Conservation (phyloP, 1,139 yeast species). For the Spathaspora jeffriesii region DNA sequence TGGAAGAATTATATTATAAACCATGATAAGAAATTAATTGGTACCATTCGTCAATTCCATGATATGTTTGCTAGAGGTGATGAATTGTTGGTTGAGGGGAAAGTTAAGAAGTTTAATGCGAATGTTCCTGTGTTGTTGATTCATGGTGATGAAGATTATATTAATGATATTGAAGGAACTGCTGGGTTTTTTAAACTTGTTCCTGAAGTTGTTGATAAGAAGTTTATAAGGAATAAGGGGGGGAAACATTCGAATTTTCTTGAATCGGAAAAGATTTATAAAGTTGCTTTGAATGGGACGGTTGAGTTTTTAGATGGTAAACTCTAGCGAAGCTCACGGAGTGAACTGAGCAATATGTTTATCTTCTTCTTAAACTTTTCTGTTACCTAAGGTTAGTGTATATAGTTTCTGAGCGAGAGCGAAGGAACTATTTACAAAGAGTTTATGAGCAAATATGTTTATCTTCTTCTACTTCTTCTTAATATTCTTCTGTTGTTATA, state of each 20-base stretch:
- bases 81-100: conserved; percentile 41
- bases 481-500: too few relatives aligned
- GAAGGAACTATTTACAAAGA: too few relatives aligned
- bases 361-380: too few relatives aligned
- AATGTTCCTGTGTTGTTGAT: conserved; percentile 48
- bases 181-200: conserved; percentile 44
- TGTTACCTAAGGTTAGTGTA: too few relatives aligned
- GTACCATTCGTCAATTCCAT: conserved; percentile 42
- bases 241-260: conserved; percentile 48
- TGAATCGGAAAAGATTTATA: conserved; percentile 42
- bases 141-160: conserved; percentile 40
- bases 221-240: conserved; percentile 21
- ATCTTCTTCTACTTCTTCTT: too few relatives aligned
- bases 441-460: too few relatives aligned
- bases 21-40: conserved; percentile 43
- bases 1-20: conserved; percentile 46
- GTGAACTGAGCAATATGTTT: too few relatives aligned
- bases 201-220: conserved; percentile 24
- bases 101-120: conserved; percentile 43
- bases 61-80: conserved; percentile 72
- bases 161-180: conserved; percentile 60
- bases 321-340: conserved; percentile 6
- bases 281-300: conserved; percentile 32
- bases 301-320: conserved; percentile 40
- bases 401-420: too few relatives aligned